Percentiles rank a stretch among this genome's conserved stretches.
Conservation (phyloP, 2,329 filamentous ascomycete species). For the Sporothrix euskadiensis region DNA sequence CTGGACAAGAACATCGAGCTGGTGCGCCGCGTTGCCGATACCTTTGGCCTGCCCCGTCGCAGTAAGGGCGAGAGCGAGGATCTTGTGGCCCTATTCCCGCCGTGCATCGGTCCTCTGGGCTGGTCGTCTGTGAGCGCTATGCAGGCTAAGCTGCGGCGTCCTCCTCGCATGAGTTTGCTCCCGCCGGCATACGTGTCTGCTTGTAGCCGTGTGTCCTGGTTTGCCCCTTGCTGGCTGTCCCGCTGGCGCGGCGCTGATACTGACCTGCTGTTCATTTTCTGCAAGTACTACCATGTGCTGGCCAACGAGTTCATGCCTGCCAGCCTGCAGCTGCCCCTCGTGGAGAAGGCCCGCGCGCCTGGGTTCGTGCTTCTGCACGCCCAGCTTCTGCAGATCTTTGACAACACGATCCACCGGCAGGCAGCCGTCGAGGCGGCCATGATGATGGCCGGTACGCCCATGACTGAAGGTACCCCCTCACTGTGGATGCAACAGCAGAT, state of each 20-base stretch:
- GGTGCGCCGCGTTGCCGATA: slow-evolving; percentile 70
- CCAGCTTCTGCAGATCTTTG: slow-evolving; percentile 75
- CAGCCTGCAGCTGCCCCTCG: slow-evolving; percentile 48
- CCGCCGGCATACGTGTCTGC: slow-evolving; percentile 46
- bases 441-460: slow-evolving; percentile 40
- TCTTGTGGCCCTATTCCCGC: slow-evolving; percentile 69
- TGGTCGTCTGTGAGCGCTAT: slow-evolving; percentile 56
- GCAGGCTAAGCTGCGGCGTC: slow-evolving; percentile 62
- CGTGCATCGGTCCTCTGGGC: slow-evolving; percentile 57
- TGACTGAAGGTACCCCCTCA: slow-evolving; percentile 33
- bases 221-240: slow-evolving; percentile 72
- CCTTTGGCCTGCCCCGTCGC: slow-evolving; percentile 64
- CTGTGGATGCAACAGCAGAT: slow-evolving; percentile 26
- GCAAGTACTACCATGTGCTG: slow-evolving; percentile 82
- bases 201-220: slow-evolving; percentile 69
- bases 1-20: slow-evolving; percentile 59
- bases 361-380: slow-evolving; percentile 79
- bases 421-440: slow-evolving; percentile 51
- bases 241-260: slow-evolving; percentile 86
- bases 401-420: slow-evolving; percentile 81
- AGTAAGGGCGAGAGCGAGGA: slow-evolving; percentile 60
- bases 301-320: slow-evolving; percentile 69
- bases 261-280: slow-evolving; percentile 88
- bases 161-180: slow-evolving; percentile 50
- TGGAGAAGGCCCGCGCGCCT: slow-evolving; percentile 65